Conservation (phyloP, 441 rosid species). For the Capsella rubella region DNA sequence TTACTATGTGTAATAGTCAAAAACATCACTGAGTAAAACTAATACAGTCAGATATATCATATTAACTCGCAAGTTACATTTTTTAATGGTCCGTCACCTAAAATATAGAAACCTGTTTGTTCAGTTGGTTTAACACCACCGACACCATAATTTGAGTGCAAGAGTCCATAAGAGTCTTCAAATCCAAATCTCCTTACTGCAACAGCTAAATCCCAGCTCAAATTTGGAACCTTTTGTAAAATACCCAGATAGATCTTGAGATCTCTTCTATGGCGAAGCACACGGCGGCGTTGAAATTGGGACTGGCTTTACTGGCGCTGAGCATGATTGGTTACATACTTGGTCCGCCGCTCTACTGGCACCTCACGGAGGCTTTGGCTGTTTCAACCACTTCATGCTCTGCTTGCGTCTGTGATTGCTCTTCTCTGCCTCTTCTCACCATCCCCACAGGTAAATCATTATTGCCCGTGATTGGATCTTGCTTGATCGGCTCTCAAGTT, state of each 20-base stretch:
- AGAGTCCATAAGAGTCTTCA: conserved; percentile 9
- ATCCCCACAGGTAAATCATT: conserved; percentile 72
- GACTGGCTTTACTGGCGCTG: conserved; percentile 57
- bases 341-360: conserved; percentile 97
- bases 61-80: background rate
- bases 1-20: background rate
- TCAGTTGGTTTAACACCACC: conserved; percentile 10
- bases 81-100: background rate
- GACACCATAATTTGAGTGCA: background rate
- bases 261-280: conserved; percentile 53
- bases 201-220: conserved; percentile 13
- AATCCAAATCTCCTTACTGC: conserved; percentile 11
- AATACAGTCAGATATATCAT: background rate
- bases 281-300: conserved; percentile 66
- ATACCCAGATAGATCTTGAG: conserved; percentile 4
- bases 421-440: conserved; percentile 77
- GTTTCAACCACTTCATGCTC: conserved; percentile 57
- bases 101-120: background rate
- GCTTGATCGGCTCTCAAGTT: conserved; percentile 35
- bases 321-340: conserved; percentile 77
- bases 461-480: conserved; percentile 44
- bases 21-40: background rate
- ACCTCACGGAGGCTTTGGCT: conserved; percentile 76
- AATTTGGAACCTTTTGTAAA: conserved; percentile 6
- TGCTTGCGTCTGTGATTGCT: conserved; percentile 82